Evolutionary conservation across 495 filamentous ascomycete genomes (phyloP).

Genomic region (Xylaria intraflava): DNA sequence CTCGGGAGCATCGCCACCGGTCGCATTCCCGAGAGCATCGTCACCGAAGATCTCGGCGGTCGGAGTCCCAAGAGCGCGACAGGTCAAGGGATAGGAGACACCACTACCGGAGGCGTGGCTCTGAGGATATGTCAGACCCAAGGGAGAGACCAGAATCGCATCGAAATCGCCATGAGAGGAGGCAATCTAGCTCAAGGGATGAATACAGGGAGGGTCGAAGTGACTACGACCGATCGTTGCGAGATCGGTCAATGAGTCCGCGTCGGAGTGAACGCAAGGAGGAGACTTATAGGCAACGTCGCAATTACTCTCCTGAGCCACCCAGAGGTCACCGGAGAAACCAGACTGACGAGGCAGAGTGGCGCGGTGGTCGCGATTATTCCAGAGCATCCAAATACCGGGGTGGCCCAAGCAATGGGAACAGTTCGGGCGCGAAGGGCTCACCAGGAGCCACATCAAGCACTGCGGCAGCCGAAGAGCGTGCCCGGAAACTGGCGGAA

Average conservation of each 20-base stretch:
- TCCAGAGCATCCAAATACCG: slow-evolving; percentile 13
- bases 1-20: slow-evolving; percentile 40
- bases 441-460: slow-evolving; percentile 5
- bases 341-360: slow-evolving; percentile 15
- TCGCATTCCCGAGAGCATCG: slow-evolving; percentile 36
- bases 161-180: slow-evolving; percentile 16
- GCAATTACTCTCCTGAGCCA: slow-evolving; percentile 23
- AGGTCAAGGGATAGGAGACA: slow-evolving; percentile 35
- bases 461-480: slow-evolving; percentile 43
- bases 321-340: slow-evolving; percentile 11
- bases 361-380: slow-evolving; percentile 15
- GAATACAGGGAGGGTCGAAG: slow-evolving; percentile 8
- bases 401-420: slow-evolving; percentile 9
- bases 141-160: slow-evolving; percentile 30
- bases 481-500: slow-evolving; percentile 64
- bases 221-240: slow-evolving; percentile 17
- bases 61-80: slow-evolving; percentile 31
- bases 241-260: slow-evolving; percentile 28
- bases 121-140: slow-evolving; percentile 26
- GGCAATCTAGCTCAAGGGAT: slow-evolving; percentile 16
- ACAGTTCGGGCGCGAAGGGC: background rate
- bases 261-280: slow-evolving; percentile 23
- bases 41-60: slow-evolving; percentile 42
- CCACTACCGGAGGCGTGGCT: slow-evolving; percentile 26
- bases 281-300: slow-evolving; percentile 17